Percentiles rank a stretch among this genome's conserved stretches.
Conservation (phyloP, 352 stramenopile genomes). For the Phytophthora europaea region DNA sequence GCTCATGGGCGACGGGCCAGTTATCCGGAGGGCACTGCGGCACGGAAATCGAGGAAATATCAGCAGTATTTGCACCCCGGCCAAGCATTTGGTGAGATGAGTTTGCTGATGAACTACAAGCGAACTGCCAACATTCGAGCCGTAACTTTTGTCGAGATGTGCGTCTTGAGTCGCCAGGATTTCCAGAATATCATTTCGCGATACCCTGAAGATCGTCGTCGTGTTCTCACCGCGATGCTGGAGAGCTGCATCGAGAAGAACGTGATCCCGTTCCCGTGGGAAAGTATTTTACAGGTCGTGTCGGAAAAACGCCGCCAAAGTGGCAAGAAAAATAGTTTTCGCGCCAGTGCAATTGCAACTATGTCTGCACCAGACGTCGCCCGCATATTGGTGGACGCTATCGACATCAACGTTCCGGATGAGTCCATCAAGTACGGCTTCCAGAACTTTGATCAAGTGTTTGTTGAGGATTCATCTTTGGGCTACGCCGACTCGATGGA, state of each 20-base stretch:
- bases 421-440: conserved; percentile 22
- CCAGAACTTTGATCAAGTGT: not conserved
- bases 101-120: conserved; percentile 42
- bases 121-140: conserved; percentile 34
- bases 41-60: not conserved
- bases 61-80: conserved; percentile 15
- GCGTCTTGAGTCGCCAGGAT: conserved; percentile 5
- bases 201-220: conserved; percentile 13
- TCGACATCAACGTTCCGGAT: conserved; percentile 3
- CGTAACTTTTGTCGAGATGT: conserved; percentile 31
- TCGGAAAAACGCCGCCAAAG: not conserved
- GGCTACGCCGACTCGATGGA: not conserved
- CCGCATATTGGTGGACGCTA: conserved; percentile 2
- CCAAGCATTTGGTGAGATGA: conserved; percentile 45
- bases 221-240: conserved; percentile 12
- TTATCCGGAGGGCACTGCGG: not conserved
- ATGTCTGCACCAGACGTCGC: conserved; percentile 2
- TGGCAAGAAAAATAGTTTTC: not conserved
- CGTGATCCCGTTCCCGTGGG: conserved; percentile 11
- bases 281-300: conserved; percentile 5
- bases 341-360: not conserved
- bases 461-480: not conserved
- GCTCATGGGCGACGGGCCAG: not conserved
- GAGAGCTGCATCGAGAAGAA: conserved; percentile 18
- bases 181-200: conserved; percentile 17